phyloP scores from a whole-genome alignment of 176 grass and related monocot species.

The Poa annua region DNA sequence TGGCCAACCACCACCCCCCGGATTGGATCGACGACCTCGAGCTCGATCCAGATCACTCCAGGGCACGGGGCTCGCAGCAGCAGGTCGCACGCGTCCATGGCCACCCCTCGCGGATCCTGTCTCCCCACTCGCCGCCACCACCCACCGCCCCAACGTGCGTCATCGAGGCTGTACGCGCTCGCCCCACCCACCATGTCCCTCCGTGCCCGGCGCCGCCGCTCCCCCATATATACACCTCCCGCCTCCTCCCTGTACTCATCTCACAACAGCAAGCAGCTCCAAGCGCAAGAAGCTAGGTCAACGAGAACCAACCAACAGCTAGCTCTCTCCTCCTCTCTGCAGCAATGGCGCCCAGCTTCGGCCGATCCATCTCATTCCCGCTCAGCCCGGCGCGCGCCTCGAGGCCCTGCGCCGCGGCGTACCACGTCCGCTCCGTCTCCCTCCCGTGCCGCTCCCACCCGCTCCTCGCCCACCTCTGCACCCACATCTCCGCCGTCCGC shows the following conservation, averaged over 20 bases:
- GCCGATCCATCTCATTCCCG: constrained; percentile 65
- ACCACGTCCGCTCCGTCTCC: constrained; percentile 56
- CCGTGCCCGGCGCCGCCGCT: background rate
- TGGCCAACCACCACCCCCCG: background rate
- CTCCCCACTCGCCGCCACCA: constrained; percentile 7
- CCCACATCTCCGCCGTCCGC: constrained; percentile 42
- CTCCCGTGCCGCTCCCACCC: constrained; percentile 60
- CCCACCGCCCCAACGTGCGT: background rate
- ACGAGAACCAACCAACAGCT: background rate
- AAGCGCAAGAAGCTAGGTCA: background rate
- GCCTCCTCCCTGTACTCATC: background rate
- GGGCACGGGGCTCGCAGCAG: background rate
- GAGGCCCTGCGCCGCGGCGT: background rate
- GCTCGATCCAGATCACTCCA: background rate
- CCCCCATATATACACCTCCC: constrained; percentile 17
- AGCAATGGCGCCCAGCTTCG: constrained; percentile 64
- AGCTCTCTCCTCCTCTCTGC: background rate
- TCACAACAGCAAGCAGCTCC: background rate
- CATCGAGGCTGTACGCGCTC: background rate
- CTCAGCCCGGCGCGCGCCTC: constrained; percentile 42
- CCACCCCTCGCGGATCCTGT: constrained; percentile 49
- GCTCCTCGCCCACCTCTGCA: constrained; percentile 45
- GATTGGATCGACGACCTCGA: background rate
- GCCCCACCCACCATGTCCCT: constrained; percentile 1
- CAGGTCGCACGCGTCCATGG: constrained; percentile 2